Percentiles rank a stretch among this genome's conserved stretches.
phyloP scores from a whole-genome alignment of 768 basidiomycete genomes.

The Amanita rimosa region DNA sequence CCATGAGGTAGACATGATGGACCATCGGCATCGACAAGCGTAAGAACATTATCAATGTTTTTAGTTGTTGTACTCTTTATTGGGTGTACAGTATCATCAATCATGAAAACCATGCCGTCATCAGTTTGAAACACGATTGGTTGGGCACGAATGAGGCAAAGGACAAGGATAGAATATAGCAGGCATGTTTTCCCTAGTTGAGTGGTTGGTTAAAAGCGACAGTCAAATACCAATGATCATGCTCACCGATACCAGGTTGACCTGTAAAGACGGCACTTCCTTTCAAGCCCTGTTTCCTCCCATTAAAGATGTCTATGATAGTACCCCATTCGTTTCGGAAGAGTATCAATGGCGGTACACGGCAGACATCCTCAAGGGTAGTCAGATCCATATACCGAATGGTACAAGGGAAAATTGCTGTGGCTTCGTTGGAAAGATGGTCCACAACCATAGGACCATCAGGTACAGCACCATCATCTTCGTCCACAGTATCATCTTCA shows the following conservation, averaged over 20 bases:
- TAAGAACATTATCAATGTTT: constrained; percentile 3
- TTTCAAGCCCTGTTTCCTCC: neutral
- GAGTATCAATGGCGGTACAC: neutral
- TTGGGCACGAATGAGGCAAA: constrained; percentile 6
- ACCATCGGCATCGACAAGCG: constrained; percentile 6
- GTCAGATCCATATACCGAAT: neutral
- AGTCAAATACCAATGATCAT: neutral
- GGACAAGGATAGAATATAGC: constrained; percentile 7
- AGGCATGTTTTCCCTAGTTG: constrained; percentile 4
- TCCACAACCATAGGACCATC: neutral
- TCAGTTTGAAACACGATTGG: constrained; percentile 7
- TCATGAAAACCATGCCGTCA: neutral
- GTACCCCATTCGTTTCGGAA: neutral
- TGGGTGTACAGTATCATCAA: too few species aligned
- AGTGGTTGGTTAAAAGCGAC: neutral
- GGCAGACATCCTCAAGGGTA: neutral
- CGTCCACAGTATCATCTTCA: too few species aligned
- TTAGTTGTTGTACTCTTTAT: too few species aligned
- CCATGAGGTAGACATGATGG: neutral
- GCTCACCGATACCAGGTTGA: constrained; percentile 8
- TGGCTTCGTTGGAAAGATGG: neutral
- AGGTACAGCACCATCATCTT: too few species aligned
- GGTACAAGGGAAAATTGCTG: constrained; percentile 7
- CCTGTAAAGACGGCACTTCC: constrained; percentile 7
- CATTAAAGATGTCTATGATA: constrained; percentile 3